Evolutionary conservation across 2,329 filamentous ascomycete species (phyloP).

Genomic region (Aspergillus brunneoviolaceus): DNA sequence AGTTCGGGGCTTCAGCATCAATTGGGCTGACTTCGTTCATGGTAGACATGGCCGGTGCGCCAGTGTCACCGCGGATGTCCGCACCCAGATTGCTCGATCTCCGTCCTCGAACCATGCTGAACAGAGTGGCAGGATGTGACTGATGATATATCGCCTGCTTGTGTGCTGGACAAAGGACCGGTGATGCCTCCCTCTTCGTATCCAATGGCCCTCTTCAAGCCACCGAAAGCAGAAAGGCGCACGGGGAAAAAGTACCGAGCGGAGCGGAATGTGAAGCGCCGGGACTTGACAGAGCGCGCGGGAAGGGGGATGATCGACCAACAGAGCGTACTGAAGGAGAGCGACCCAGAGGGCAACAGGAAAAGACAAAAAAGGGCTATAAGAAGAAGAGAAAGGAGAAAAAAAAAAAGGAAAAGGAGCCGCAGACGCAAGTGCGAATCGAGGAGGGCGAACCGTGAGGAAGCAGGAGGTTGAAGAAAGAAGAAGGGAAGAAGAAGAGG

Average conservation of each 20-base stretch:
- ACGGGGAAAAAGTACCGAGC: conserved; percentile 1
- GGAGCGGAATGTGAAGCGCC: conserved; percentile 1
- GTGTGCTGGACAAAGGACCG: background rate
- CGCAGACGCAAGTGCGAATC: background rate
- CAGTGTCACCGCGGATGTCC: conserved; percentile 49
- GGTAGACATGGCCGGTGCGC: conserved; percentile 48
- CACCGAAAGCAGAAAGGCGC: conserved; percentile 2
- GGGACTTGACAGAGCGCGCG: background rate
- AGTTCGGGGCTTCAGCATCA: conserved; percentile 29
- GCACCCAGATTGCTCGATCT: conserved; percentile 47
- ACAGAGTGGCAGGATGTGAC: background rate
- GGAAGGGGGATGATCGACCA: background rate
- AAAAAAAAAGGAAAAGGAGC: background rate
- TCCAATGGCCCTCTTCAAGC: background rate
- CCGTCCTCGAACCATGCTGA: conserved; percentile 41
- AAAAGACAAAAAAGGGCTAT: background rate
- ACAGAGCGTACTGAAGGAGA: background rate
- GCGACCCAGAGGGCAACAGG: background rate
- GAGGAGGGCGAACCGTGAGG: background rate
- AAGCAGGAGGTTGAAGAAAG: background rate
- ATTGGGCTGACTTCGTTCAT: conserved; percentile 40
- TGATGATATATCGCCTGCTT: background rate
- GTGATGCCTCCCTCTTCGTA: background rate
- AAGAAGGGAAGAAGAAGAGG: conserved; percentile 2
- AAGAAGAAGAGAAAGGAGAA: background rate